phyloP scores from a whole-genome alignment of 208 protist genomes.

The Leishmania aethiopica region DNA sequence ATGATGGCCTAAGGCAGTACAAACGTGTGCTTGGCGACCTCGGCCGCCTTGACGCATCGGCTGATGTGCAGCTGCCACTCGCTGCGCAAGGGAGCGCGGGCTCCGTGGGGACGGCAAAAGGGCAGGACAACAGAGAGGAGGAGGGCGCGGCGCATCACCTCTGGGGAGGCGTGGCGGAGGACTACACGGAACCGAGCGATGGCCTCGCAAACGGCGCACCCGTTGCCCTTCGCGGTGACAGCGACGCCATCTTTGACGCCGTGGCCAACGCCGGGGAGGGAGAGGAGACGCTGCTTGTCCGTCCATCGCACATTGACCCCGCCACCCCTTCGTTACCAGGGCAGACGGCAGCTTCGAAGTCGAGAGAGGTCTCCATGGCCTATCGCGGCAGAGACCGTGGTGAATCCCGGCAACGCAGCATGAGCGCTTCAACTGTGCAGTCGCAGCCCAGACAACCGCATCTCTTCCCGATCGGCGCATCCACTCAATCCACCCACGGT shows the following conservation, averaged over 20 bases:
- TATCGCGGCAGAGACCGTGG: background rate
- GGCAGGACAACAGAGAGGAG: background rate
- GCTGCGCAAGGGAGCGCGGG: constrained; percentile 1
- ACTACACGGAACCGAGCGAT: background rate
- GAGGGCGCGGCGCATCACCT: background rate
- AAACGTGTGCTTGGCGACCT: constrained; percentile 28
- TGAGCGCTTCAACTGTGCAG: background rate
- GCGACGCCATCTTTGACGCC: background rate
- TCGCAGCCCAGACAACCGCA: background rate
- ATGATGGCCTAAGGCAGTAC: constrained; percentile 28
- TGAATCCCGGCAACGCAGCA: background rate
- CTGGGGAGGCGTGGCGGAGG: background rate
- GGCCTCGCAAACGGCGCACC: background rate
- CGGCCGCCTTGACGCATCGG: constrained; percentile 22
- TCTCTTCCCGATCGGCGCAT: background rate
- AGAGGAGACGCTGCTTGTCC: constrained; percentile 16
- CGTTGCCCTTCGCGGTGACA: background rate
- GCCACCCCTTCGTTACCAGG: background rate
- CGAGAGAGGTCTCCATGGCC: background rate
- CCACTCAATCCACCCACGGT: background rate
- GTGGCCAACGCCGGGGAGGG: background rate
- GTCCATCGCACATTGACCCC: constrained; percentile 18
- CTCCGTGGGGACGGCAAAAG: background rate
- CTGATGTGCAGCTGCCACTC: constrained; percentile 13
- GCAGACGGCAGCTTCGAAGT: background rate